Evolutionary conservation across 1,139 yeast genomes (phyloP), one percentile per base, ranked within the genome.

Genomic region (Kazachstania sp.): DNA sequence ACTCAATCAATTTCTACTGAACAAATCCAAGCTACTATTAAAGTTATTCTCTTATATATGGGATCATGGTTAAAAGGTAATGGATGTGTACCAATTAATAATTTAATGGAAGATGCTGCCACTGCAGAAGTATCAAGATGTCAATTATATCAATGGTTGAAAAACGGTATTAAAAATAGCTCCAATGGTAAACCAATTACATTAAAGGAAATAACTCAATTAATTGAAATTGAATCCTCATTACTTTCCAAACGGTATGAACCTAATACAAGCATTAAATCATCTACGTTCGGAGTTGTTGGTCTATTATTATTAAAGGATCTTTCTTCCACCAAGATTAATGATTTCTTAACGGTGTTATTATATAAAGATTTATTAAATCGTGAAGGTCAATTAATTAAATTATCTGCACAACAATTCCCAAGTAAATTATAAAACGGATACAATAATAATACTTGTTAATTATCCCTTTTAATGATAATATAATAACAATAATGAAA

Each of bases 51-150:
- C 57, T 79, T 83, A 51, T 84, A 84, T 67, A 83, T 83, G 75
- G 94, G 84, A 68, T 86, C 90, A 29, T 84, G 94, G 94, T 74
- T 83, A 58, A 76, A 88, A 67, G 86, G 86, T 49, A 70, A 81
- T 46, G 94, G 94, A 29, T 84, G 92, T 74, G 90, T 83, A 52
- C 92, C 94, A 56, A 84, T 84, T 65, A 84, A 84, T 71, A 78
- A 81, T 66, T 71, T 84, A 69, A 84, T 84, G 94, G 94, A 84
- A 68, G 94, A 84, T 66, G 94, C 94, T 19, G 92, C 92, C 38
- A 84, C 92, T 47, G 92, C 92, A 39, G 92, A 84, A 68, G 94
- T 84, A 37, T 82, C 90, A 39, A 78, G 92, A 71, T 75, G 87
- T 51, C 90, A 83, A 69, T 71, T 84, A 59, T 81, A 83, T 76